phyloP scores from a whole-genome alignment of 257 asterid species.

The Plantago major region DNA sequence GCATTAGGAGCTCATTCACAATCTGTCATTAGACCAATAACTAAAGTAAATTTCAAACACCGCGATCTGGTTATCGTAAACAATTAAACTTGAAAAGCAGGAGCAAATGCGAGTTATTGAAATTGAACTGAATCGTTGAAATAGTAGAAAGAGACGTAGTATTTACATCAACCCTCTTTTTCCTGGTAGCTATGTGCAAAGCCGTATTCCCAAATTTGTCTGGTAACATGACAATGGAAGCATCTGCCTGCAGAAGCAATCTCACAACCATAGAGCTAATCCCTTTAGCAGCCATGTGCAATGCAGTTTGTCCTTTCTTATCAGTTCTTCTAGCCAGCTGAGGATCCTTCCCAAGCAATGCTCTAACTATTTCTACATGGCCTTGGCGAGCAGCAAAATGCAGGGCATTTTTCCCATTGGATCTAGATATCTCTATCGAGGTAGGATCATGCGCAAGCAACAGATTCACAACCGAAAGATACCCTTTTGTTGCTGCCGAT shows the following conservation, averaged over 20 bases:
- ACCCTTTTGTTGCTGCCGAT: constrained; percentile 56
- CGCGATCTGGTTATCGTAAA: background rate
- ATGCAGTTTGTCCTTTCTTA: constrained; percentile 56
- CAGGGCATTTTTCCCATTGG: constrained; percentile 49
- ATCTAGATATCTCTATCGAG: constrained; percentile 42
- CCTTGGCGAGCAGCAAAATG: constrained; percentile 62
- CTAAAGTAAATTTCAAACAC: background rate
- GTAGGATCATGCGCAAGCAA: constrained; percentile 41
- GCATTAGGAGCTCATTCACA: constrained; percentile 40
- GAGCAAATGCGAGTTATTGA: background rate
- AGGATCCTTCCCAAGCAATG: constrained; percentile 46
- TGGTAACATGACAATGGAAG: constrained; percentile 53
- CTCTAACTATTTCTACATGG: constrained; percentile 43
- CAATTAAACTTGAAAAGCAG: background rate
- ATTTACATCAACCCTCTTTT: constrained; percentile 50
- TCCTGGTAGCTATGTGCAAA: constrained; percentile 46
- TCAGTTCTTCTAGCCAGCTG: constrained; percentile 52
- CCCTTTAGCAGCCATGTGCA: constrained; percentile 62
- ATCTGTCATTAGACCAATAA: constrained; percentile 29
- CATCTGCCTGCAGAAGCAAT: constrained; percentile 48
- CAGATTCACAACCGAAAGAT: constrained; percentile 39
- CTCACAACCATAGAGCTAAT: constrained; percentile 42
- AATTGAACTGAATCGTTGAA: background rate
- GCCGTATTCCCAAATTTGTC: constrained; percentile 47
- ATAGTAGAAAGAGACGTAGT: background rate